These are phyloP conservation scores for Nannizziopsis arthrosporioides DNA, from an alignment of 2,329 filamentous ascomycete genomes.

Conservation along the genomic window DNA sequence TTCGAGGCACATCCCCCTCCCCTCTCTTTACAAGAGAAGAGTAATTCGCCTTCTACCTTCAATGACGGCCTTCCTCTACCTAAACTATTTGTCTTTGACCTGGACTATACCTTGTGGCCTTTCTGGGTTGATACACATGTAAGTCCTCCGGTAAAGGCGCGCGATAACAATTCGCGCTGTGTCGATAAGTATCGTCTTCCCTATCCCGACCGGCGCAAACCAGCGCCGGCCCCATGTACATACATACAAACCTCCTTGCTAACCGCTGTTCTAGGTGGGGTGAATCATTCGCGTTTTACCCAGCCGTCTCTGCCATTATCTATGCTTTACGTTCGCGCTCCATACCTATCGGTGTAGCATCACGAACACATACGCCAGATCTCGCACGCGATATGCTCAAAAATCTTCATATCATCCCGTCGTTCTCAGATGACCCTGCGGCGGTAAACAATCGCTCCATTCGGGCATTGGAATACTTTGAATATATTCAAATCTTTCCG, in stretches of 20 bases:
- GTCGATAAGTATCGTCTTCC: constrained; percentile 29
- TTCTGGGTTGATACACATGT: constrained; percentile 97
- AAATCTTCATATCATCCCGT: constrained; percentile 51
- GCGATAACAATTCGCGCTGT: constrained; percentile 40
- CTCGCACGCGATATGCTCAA: constrained; percentile 71
- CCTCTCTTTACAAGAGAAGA: constrained; percentile 11
- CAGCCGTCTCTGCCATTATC: constrained; percentile 56
- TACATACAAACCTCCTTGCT: background rate
- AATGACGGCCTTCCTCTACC: constrained; percentile 61
- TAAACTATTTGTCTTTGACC: constrained; percentile 78
- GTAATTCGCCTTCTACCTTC: constrained; percentile 43
- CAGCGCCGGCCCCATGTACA: constrained; percentile 8
- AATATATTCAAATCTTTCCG: constrained; percentile 54
- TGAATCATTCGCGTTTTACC: constrained; percentile 60
- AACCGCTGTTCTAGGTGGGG: constrained; percentile 34
- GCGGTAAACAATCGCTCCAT: constrained; percentile 37
- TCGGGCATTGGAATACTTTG: constrained; percentile 43
- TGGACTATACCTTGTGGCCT: constrained; percentile 98
- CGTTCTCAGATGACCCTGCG: constrained; percentile 30
- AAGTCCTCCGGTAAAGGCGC: constrained; percentile 57
- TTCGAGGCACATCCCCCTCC: constrained; percentile 8
- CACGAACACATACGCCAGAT: constrained; percentile 66
- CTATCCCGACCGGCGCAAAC: background rate
- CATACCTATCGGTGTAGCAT: constrained; percentile 60
- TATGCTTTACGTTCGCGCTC: constrained; percentile 45